A percentile compares a stretch with the other conserved stretches of the same genome.
Conservation (phyloP, 2,329 filamentous ascomycete genomes). For the Apiospora sp. region DNA sequence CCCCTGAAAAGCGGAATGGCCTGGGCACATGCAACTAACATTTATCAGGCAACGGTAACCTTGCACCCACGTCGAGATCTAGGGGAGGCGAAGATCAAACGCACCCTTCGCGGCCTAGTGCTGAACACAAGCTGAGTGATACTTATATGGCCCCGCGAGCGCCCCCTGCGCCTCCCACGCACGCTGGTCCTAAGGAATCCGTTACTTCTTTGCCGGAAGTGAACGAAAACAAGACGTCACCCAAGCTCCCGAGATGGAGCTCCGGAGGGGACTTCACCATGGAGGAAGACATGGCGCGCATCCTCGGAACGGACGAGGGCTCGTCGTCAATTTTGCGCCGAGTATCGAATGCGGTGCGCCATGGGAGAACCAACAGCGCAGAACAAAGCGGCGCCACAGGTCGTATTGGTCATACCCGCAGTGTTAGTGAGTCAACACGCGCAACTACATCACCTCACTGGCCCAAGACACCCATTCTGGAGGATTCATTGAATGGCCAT, state of each 20-base stretch:
- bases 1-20: background rate
- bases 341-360: conserved; percentile 92
- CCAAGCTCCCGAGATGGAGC: conserved; percentile 77
- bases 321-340: conserved; percentile 84
- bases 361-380: conserved; percentile 88
- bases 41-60: conserved; percentile 31
- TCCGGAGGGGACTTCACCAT: conserved; percentile 87
- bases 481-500: conserved; percentile 57
- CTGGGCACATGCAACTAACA: conserved; percentile 11
- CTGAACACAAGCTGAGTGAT: conserved; percentile 55
- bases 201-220: conserved; percentile 49
- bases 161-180: conserved; percentile 61
- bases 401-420: conserved; percentile 63
- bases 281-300: conserved; percentile 94
- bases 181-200: conserved; percentile 56
- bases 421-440: conserved; percentile 73
- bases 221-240: conserved; percentile 62
- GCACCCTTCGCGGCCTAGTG: conserved; percentile 38
- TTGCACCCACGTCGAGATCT: conserved; percentile 31
- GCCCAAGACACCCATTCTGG: conserved; percentile 72
- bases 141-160: conserved; percentile 66
- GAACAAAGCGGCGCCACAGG: conserved; percentile 57
- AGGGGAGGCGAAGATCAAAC: conserved; percentile 37
- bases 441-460: conserved; percentile 71
- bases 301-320: conserved; percentile 79